Base-by-base conservation (phyloP, 768 basidiomycete genomes). In the Rhizopogon rudus region DNA sequence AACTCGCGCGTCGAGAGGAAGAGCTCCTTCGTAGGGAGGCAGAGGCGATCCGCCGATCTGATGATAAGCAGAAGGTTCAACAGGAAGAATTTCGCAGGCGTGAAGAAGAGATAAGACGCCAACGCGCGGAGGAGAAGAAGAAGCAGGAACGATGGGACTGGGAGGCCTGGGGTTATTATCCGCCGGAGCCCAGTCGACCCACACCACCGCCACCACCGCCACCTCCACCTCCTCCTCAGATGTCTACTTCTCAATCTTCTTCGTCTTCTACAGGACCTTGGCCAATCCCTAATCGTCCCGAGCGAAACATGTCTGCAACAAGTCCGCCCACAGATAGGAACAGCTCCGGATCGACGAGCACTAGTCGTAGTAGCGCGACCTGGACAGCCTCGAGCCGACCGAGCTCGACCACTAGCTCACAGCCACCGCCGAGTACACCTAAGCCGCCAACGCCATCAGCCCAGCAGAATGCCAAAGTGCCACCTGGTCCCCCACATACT, bases 321-420 rank as follows among this genome's bases (percentile, higher is more conserved):
- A 72, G 61, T 49, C 51, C 72, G 20, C 68, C 61, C 42, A 56
- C 62, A 14, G 71, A 73, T 50, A 68, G 71, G 37, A 63, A 56
- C 49, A 71, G 68, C 52, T 61, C 67, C 14, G 57, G 62, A 28
- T 66, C 70, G 20, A 60, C 65, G 37, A 58, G 61, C 25, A 60
- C 66, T n/a, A 59, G 61, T 57, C 66, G 74, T 45, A 48, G 61
- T 37, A 66, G 59, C 54, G n/a, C 69, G n/a, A 33, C 51, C 25
- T 71, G 69, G 64, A 53, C 69, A 4, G 57, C 69, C 53, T 67
- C 71, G 2, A 57, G 69, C 12, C 66, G 71, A 35, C 60, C 65
- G 25, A 62, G 49, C 45, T 57, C 76, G 1, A 60, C 69, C 3
- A 16, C 63, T 13, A 60, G 57, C 12, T 60, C 61, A 1, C 69